These are phyloP conservation scores for Fusarium nematophilum DNA, from an alignment of 2,329 filamentous ascomycete genomes.

Conservation along the genomic window DNA sequence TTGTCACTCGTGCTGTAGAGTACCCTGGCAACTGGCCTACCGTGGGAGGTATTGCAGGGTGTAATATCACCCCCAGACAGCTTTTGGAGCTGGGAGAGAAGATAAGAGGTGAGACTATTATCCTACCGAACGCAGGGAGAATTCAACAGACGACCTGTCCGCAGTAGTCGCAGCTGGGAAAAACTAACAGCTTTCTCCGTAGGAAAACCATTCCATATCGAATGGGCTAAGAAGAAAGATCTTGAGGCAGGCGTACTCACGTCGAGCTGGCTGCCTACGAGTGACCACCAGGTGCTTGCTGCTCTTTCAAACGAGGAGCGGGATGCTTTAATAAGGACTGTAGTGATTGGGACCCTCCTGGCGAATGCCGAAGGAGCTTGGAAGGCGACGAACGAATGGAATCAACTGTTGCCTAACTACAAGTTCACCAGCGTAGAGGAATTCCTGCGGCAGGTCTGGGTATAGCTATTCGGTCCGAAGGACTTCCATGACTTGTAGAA, in stretches of 20 bases:
- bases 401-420: slow-evolving; percentile 54
- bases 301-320: slow-evolving; percentile 33
- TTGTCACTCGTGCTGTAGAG: slow-evolving; percentile 55
- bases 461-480: no score
- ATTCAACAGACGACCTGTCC: no score
- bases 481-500: no score
- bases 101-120: slow-evolving; percentile 58
- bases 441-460: slow-evolving; percentile 49
- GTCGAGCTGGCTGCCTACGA: slow-evolving; percentile 38
- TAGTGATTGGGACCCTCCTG: not conserved
- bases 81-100: slow-evolving; percentile 52
- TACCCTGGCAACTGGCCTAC: slow-evolving; percentile 56
- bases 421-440: slow-evolving; percentile 53
- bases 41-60: slow-evolving; percentile 54
- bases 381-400: slow-evolving; percentile 55
- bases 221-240: slow-evolving; percentile 23
- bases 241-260: slow-evolving; percentile 24
- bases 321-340: slow-evolving; percentile 1
- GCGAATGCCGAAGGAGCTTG: slow-evolving; percentile 36
- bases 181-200: no score
- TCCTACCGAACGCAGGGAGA: no score
- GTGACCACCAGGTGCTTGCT: slow-evolving; percentile 18
- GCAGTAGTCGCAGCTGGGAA: no score
- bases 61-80: slow-evolving; percentile 47
- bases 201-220: slow-evolving; percentile 25